Percentiles rank a stretch among this genome's conserved stretches.
Evolutionary conservation across 1,284 basidiomycete species (phyloP).

Genomic region (Leccinum pallidistipes): DNA sequence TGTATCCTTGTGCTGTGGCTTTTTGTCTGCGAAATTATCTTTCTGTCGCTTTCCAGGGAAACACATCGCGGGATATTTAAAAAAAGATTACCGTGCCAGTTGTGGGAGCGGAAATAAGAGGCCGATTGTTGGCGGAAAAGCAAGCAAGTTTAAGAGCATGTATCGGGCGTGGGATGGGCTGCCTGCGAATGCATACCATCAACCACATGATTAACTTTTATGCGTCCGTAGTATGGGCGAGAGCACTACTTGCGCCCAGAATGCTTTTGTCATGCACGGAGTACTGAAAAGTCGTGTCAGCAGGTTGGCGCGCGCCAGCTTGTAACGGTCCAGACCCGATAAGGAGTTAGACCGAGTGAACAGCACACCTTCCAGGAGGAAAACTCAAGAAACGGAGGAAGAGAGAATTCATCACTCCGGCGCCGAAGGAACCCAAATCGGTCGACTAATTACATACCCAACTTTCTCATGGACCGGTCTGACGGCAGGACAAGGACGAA

Average conservation of each 20-base stretch:
- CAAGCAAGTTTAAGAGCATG: slow-evolving; percentile 2
- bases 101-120: slow-evolving; percentile 8
- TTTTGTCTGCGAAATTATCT: slow-evolving; percentile 33
- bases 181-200: slow-evolving; percentile 11
- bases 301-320: neutral
- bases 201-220: slow-evolving; percentile 20
- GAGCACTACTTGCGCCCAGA: neutral
- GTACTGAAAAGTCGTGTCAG: neutral
- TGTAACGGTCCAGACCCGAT: neutral
- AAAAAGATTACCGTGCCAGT: neutral
- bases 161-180: slow-evolving; percentile 27
- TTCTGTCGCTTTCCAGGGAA: slow-evolving; percentile 43
- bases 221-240: slow-evolving; percentile 6
- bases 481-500: neutral
- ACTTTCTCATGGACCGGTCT: neutral
- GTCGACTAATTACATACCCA: neutral
- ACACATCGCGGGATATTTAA: slow-evolving; percentile 36
- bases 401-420: neutral
- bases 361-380: neutral
- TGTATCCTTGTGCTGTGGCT: slow-evolving; percentile 16
- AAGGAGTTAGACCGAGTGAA: neutral
- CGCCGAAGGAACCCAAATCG: neutral
- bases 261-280: slow-evolving; percentile 8
- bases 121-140: neutral
- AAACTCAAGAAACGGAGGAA: neutral